A percentile compares a stretch with the other conserved stretches of the same genome.
Evolutionary conservation across 192 early-diverging fungal species (phyloP).

Genomic region (Coemansia sp.): DNA sequence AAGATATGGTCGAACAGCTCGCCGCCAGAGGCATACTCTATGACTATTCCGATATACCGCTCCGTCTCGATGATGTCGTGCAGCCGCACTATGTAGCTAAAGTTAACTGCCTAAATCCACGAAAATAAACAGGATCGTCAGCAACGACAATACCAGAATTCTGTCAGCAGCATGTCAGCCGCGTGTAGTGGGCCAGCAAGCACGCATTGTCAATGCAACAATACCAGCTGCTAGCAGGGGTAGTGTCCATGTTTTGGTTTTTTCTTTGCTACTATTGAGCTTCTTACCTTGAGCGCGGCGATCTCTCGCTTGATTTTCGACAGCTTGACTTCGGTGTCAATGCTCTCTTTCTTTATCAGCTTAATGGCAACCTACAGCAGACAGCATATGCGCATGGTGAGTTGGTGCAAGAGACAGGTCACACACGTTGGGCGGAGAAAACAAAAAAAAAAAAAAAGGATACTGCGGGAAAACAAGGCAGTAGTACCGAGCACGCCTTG

Average conservation of each 20-base stretch:
- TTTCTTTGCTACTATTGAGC: neutral
- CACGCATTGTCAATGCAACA: neutral
- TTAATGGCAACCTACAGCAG: conserved; percentile 81
- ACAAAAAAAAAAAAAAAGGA: neutral
- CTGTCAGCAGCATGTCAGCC: neutral
- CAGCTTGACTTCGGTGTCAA: conserved; percentile 77
- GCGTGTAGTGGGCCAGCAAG: neutral
- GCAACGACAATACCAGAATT: conserved; percentile 12
- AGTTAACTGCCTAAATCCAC: conserved; percentile 72
- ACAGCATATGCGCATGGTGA: neutral
- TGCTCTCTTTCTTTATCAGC: conserved; percentile 88
- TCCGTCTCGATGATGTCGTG: conserved; percentile 96
- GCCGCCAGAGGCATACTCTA: conserved; percentile 95
- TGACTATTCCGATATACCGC: conserved; percentile 93
- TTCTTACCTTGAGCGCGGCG: conserved; percentile 80
- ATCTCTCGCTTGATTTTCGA: conserved; percentile 95
- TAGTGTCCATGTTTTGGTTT: conserved; percentile 14
- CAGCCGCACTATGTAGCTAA: conserved; percentile 88
- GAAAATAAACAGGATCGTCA: conserved; percentile 5
- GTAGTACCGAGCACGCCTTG: neutral
- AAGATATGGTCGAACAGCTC: conserved; percentile 98
- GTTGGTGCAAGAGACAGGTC: neutral
- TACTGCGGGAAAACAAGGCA: conserved; percentile 2
- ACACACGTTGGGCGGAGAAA: neutral
- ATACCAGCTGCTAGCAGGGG: neutral